Evolutionary conservation across 495 filamentous ascomycete species (phyloP).

Genomic region (Lichina pygmaea): DNA sequence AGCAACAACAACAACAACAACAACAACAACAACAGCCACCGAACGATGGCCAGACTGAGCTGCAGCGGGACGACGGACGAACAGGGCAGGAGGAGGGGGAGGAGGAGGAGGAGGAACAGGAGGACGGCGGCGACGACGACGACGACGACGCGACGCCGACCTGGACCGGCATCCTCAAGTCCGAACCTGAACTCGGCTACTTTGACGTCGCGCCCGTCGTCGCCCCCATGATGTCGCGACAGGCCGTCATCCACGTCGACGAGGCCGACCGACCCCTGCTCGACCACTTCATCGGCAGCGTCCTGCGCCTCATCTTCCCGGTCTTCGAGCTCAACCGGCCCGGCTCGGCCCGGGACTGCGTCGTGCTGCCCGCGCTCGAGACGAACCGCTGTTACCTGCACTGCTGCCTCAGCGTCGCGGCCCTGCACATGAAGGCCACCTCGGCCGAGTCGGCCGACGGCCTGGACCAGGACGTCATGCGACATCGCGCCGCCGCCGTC

Average conservation of each 20-base stretch:
- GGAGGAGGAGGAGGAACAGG: constrained; percentile 27
- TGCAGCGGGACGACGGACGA: constrained; percentile 34
- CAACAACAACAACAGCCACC: constrained; percentile 11
- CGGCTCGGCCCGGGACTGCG: constrained; percentile 44
- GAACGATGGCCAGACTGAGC: constrained; percentile 29
- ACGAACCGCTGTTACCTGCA: constrained; percentile 84
- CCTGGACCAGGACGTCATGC: constrained; percentile 73
- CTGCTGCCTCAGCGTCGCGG: constrained; percentile 84
- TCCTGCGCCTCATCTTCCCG: constrained; percentile 72
- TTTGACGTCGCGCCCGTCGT: constrained; percentile 45
- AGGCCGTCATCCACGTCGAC: constrained; percentile 59
- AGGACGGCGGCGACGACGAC: not conserved
- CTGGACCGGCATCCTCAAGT: not conserved
- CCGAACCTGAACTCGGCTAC: constrained; percentile 31
- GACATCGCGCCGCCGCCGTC: constrained; percentile 74
- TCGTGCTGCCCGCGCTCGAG: constrained; percentile 63
- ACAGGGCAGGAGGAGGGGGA: constrained; percentile 56
- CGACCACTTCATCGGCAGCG: constrained; percentile 76
- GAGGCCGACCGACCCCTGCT: constrained; percentile 68
- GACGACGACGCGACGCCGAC: not conserved
- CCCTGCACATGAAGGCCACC: constrained; percentile 78
- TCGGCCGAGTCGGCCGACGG: constrained; percentile 15
- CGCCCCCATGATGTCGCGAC: constrained; percentile 17
- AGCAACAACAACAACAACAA: no score
- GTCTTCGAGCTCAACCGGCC: constrained; percentile 71